Evolutionary conservation across 768 basidiomycete species (phyloP).

Genomic region (Kwoniella sp.): DNA sequence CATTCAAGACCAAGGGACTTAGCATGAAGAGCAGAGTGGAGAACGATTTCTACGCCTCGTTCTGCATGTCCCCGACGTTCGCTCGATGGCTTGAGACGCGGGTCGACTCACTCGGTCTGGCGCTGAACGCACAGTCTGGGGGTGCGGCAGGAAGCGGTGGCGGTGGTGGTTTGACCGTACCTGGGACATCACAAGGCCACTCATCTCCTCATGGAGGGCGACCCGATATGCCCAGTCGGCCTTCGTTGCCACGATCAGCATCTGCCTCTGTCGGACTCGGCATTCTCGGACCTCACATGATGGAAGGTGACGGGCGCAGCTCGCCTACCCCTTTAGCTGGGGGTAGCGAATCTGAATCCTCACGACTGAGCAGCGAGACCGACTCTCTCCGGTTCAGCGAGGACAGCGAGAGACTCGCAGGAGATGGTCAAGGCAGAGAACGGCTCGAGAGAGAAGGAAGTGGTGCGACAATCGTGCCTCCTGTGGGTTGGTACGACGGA

Average conservation of each 20-base stretch:
- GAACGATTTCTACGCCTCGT: conserved; percentile 53
- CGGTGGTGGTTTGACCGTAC: conserved; percentile 4
- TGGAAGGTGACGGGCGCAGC: not conserved
- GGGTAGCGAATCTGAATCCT: conserved; percentile 11
- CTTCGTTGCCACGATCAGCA: conserved; percentile 8
- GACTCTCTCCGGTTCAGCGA: not conserved
- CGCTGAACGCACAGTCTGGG: conserved; percentile 17
- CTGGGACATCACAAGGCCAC: not conserved
- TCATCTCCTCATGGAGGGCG: not conserved
- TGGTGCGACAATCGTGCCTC: conserved; percentile 1
- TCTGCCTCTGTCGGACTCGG: conserved; percentile 26
- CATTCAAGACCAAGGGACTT: conserved; percentile 52
- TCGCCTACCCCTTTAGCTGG: conserved; percentile 5
- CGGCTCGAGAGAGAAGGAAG: conserved; percentile 18
- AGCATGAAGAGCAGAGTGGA: conserved; percentile 51
- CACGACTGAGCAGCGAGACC: conserved; percentile 11
- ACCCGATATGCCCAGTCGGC: conserved; percentile 4
- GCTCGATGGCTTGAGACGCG: conserved; percentile 45
- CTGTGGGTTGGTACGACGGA: conserved; percentile 12
- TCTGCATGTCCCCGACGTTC: conserved; percentile 52
- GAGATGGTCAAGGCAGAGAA: not conserved
- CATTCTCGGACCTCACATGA: conserved; percentile 9
- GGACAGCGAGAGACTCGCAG: not conserved
- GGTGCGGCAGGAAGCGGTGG: not conserved
- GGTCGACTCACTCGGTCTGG: conserved; percentile 35